These are phyloP conservation scores for Penicillium canariense DNA, from an alignment of 495 filamentous ascomycete species.

Conservation along the genomic window DNA sequence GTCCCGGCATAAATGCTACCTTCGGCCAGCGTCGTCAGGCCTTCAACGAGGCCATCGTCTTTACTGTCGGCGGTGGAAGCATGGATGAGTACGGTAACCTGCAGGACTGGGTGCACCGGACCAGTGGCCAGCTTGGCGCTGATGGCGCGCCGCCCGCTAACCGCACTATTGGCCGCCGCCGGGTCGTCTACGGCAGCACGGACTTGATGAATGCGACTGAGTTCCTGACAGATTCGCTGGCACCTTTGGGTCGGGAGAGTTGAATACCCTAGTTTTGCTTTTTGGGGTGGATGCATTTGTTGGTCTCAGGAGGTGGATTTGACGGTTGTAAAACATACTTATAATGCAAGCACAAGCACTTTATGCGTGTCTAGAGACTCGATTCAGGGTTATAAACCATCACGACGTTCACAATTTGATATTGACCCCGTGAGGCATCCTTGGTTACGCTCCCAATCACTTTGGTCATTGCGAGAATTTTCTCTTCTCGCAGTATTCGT, in stretches of 20 bases:
- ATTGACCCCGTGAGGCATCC: not conserved
- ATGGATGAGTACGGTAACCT: slow-evolving; percentile 99
- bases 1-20: slow-evolving; percentile 70
- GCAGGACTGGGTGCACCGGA: slow-evolving; percentile 89
- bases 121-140: slow-evolving; percentile 52
- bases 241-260: slow-evolving; percentile 70
- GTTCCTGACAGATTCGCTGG: slow-evolving; percentile 79
- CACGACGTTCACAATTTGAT: not conserved
- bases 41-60: slow-evolving; percentile 93
- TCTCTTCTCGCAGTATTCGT: not conserved
- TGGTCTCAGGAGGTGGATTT: slow-evolving; percentile 1
- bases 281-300: not conserved
- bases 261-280: slow-evolving; percentile 19
- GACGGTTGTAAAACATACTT: slow-evolving; percentile 20
- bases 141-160: slow-evolving; percentile 48
- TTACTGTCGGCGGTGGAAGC: slow-evolving; percentile 93
- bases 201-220: slow-evolving; percentile 88
- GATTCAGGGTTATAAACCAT: not conserved
- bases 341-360: slow-evolving; percentile 14
- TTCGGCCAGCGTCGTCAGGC: slow-evolving; percentile 93
- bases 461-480: not conserved
- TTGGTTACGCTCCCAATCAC: not conserved
- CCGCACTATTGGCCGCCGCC: slow-evolving; percentile 51
- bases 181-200: slow-evolving; percentile 94
- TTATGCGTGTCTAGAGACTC: not conserved